Evolutionary conservation across 2,329 filamentous ascomycete genomes (phyloP).

Genomic region (Talaromyces sp.): DNA sequence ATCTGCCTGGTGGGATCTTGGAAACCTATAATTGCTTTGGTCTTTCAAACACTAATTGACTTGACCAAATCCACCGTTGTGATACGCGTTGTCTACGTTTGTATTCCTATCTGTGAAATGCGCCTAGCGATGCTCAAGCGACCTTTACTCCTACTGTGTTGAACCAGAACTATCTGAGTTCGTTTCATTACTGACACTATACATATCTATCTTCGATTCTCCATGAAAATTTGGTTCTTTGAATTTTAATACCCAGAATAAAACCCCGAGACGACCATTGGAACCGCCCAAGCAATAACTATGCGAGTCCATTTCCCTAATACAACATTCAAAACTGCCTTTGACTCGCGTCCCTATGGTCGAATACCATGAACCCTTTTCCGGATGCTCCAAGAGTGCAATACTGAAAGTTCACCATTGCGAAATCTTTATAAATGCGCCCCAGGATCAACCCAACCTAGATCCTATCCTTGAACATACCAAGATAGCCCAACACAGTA

Average conservation of each 20-base stretch:
- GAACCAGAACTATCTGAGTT: background rate
- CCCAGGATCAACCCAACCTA: background rate
- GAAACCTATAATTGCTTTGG: slow-evolving; percentile 22
- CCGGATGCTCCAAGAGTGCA: background rate
- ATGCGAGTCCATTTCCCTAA: background rate
- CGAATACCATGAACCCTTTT: background rate
- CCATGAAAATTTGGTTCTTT: background rate
- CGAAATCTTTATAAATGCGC: background rate
- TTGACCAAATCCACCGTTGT: background rate
- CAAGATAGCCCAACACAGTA: background rate
- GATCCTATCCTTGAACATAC: background rate
- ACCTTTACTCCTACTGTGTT: background rate
- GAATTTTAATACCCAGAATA: background rate
- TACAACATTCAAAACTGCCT: background rate
- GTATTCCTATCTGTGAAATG: too few relatives aligned
- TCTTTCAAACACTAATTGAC: background rate
- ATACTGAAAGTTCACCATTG: background rate
- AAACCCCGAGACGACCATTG: background rate
- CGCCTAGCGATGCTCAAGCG: background rate
- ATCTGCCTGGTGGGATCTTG: slow-evolving; percentile 32
- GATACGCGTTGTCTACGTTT: background rate
- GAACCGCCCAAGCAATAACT: background rate
- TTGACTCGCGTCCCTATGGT: background rate
- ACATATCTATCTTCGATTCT: background rate
- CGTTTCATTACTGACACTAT: background rate